These are phyloP conservation scores for Kalaharituber pfeilii DNA, from an alignment of 2,329 filamentous ascomycete genomes.

Conservation along the genomic window DNA sequence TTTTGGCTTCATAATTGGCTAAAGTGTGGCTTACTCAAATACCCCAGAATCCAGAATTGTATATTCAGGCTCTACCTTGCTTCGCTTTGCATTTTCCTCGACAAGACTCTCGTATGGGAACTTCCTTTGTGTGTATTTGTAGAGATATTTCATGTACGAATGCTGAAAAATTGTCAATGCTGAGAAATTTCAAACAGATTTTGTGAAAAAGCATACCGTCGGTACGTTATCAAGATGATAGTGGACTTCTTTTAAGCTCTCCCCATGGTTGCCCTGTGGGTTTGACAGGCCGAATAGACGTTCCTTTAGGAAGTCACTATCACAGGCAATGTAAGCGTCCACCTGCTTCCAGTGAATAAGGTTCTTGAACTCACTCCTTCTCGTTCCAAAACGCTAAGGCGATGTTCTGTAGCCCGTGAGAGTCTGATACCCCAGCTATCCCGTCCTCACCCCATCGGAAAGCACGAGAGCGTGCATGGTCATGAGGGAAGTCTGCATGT, in stretches of 20 bases:
- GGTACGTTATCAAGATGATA: constrained; percentile 95
- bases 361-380: constrained; percentile 50
- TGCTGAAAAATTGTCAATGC: constrained; percentile 31
- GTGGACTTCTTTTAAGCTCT: constrained; percentile 91
- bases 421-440: constrained; percentile 65
- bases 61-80: constrained; percentile 67
- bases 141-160: constrained; percentile 97
- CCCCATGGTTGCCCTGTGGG: constrained; percentile 90
- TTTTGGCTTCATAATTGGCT: neutral
- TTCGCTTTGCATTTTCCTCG: constrained; percentile 62
- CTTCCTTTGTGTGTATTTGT: constrained; percentile 84
- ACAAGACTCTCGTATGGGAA: constrained; percentile 86
- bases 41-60: constrained; percentile 77
- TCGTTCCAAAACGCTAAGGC: constrained; percentile 97
- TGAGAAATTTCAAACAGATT: constrained; percentile 31
- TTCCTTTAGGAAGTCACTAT: constrained; percentile 80
- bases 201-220: constrained; percentile 25
- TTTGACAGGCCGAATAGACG: constrained; percentile 89
- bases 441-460: constrained; percentile 96
- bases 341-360: neutral
- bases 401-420: constrained; percentile 74
- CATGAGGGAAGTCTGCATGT: constrained; percentile 69
- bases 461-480: constrained; percentile 70
- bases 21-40: constrained; percentile 39
- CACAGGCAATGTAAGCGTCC: neutral